A percentile compares a stretch with the other conserved stretches of the same genome.
Evolutionary conservation across 805 yeast species (phyloP).

Genomic region (Myxozyma vanderwaltii): DNA sequence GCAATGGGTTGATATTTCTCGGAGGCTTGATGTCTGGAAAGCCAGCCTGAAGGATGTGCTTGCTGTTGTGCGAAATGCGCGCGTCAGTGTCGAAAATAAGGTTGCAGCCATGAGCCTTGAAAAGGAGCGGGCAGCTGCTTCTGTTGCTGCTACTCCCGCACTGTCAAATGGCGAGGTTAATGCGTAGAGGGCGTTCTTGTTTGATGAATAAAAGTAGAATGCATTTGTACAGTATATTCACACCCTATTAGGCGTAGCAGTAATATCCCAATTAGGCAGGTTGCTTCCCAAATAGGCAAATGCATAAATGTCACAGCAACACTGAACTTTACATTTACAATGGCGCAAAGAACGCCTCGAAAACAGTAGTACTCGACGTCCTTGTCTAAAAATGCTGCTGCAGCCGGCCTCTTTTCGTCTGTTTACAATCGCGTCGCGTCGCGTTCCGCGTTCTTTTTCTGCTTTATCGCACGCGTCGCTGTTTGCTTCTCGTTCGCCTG

Average conservation of each 20-base stretch:
- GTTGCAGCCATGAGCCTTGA: constrained; percentile 8
- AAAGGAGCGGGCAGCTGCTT: constrained; percentile 3
- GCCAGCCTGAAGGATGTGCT: constrained; percentile 39
- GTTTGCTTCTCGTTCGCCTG: neutral
- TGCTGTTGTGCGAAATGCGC: constrained; percentile 37
- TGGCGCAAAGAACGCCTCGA: neutral
- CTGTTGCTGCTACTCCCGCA: neutral
- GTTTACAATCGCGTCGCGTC: constrained; percentile 1
- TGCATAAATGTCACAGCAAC: neutral
- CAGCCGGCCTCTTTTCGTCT: neutral
- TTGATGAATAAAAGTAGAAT: neutral
- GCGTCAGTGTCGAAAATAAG: constrained; percentile 24
- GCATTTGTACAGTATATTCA: constrained; percentile 4
- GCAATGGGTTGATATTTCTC: constrained; percentile 45
- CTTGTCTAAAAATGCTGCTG: neutral
- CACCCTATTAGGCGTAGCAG: too few relatives aligned
- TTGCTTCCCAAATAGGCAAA: neutral
- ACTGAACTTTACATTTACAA: neutral
- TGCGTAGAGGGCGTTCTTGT: neutral
- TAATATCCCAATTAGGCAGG: too few relatives aligned
- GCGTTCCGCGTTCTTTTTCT: neutral
- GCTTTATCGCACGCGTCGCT: neutral
- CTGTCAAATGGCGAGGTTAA: neutral
- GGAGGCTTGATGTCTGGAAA: constrained; percentile 44
- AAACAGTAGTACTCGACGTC: too few relatives aligned